phyloP scores from a whole-genome alignment of 2,329 filamentous ascomycete genomes.

The Geoglossum cookeanum region DNA sequence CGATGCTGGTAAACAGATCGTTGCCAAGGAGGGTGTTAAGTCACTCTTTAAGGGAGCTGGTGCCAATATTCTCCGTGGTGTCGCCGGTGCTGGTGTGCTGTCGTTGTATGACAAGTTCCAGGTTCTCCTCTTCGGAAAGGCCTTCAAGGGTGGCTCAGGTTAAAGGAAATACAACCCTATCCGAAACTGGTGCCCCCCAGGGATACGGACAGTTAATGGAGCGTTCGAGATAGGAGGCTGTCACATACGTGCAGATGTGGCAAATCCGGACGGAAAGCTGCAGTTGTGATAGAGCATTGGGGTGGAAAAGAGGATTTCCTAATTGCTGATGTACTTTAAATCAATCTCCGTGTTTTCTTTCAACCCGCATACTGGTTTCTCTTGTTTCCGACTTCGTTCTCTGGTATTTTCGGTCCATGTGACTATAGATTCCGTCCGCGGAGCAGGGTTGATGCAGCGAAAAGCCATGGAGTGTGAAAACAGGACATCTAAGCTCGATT shows the following conservation, averaged over 20 bases:
- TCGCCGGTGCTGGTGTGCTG: constrained; percentile 99
- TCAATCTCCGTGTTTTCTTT: constrained; percentile 20
- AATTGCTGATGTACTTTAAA: constrained; percentile 21
- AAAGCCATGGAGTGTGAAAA: neutral
- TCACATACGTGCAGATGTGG: no score
- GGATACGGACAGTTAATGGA: neutral
- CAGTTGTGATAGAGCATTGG: constrained; percentile 12
- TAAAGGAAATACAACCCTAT: neutral
- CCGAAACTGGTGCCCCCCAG: neutral
- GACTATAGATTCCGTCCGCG: constrained; percentile 1
- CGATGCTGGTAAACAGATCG: constrained; percentile 89
- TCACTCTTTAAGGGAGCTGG: constrained; percentile 99
- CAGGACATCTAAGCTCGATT: constrained; percentile 4
- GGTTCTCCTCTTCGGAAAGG: constrained; percentile 99
- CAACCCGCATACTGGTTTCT: constrained; percentile 9
- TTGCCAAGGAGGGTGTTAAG: constrained; percentile 92
- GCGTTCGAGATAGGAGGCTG: neutral
- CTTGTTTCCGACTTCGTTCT: constrained; percentile 2
- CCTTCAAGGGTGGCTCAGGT: constrained; percentile 50
- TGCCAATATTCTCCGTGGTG: constrained; percentile 99
- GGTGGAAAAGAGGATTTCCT: constrained; percentile 12
- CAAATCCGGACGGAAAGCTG: constrained; percentile 20
- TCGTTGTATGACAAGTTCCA: constrained; percentile 99
- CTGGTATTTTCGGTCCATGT: constrained; percentile 3
- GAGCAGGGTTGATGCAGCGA: neutral